Percentiles rank a stretch among this genome's conserved stretches.
Evolutionary conservation across 495 filamentous ascomycete species (phyloP).

Genomic region (Tuber borchii): DNA sequence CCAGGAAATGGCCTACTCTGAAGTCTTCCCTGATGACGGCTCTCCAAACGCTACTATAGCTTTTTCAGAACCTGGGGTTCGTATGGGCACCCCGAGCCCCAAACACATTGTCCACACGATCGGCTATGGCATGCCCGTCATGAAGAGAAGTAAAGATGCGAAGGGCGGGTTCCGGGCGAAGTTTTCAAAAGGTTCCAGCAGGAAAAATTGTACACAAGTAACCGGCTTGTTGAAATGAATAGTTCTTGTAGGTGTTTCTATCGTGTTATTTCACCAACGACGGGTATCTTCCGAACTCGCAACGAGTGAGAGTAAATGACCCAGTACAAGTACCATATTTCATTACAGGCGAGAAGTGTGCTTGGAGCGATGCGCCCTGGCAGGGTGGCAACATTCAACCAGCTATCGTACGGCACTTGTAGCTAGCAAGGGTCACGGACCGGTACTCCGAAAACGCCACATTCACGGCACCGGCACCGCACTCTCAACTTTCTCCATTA

Average conservation of each 20-base stretch:
- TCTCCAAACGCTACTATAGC: slow-evolving; percentile 40
- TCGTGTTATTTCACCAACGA: not conserved
- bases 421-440: too few relatives aligned
- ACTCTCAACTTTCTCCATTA: too few relatives aligned
- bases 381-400: too few relatives aligned
- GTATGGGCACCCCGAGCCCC: too few relatives aligned
- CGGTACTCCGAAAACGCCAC: too few relatives aligned
- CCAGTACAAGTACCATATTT: not conserved
- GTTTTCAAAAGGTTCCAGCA: slow-evolving; percentile 6
- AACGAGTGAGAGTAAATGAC: not conserved
- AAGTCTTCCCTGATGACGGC: slow-evolving; percentile 47
- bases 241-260: not conserved
- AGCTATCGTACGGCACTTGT: too few relatives aligned
- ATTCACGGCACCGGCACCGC: too few relatives aligned
- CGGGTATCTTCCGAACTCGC: too few relatives aligned
- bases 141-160: slow-evolving; percentile 35
- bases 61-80: slow-evolving; percentile 46
- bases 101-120: slow-evolving; percentile 45
- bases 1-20: slow-evolving; percentile 53
- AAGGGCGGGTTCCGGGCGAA: slow-evolving; percentile 22
- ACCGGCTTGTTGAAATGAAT: not conserved
- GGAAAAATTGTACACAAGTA: not conserved
- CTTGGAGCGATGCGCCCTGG: too few relatives aligned
- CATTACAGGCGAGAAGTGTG: too few relatives aligned
- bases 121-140: slow-evolving; percentile 43